Conservation (phyloP, 108 stramenopile species). For the Thalassiosira profunda region DNA sequence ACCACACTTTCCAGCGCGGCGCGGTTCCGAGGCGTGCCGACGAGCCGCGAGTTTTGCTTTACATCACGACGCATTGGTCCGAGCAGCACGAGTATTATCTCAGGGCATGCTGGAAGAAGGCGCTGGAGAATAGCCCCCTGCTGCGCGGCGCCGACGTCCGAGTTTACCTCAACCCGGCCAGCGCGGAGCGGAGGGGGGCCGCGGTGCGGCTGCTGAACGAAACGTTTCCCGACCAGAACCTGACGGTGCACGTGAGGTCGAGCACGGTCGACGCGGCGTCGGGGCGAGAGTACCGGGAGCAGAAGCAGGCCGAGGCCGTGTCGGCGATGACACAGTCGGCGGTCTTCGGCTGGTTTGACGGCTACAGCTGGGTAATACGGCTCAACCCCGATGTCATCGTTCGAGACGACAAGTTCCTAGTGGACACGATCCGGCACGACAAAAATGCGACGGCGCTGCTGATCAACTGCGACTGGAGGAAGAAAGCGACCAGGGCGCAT, state of each 20-base stretch:
- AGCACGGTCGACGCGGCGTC: too few species aligned
- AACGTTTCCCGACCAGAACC: slow-evolving; percentile 2
- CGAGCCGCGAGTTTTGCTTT: too few species aligned
- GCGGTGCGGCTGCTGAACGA: not conserved
- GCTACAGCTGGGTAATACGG: slow-evolving; percentile 55
- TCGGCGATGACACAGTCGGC: slow-evolving; percentile 19
- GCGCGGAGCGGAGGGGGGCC: not conserved
- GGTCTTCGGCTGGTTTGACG: slow-evolving; percentile 24
- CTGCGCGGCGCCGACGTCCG: not conserved
- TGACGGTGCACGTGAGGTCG: not conserved
- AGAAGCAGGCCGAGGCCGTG: slow-evolving; percentile 1
- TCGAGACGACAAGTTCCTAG: slow-evolving; percentile 33
- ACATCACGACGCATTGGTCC: not conserved
- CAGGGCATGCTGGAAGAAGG: not conserved
- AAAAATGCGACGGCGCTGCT: slow-evolving; percentile 14
- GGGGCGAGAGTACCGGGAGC: too few species aligned
- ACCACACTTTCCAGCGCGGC: too few species aligned
- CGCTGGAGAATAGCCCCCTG: not conserved
- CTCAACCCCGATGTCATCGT: slow-evolving; percentile 57
- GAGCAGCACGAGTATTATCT: not conserved
- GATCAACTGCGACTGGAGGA: slow-evolving; percentile 11
- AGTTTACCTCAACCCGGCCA: not conserved
- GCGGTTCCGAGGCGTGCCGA: too few species aligned
- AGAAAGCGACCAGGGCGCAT: slow-evolving; percentile 1
- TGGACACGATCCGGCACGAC: slow-evolving; percentile 4